These are phyloP conservation scores for Calycina marina DNA, from an alignment of 2,329 filamentous ascomycete genomes.

Conservation along the genomic window DNA sequence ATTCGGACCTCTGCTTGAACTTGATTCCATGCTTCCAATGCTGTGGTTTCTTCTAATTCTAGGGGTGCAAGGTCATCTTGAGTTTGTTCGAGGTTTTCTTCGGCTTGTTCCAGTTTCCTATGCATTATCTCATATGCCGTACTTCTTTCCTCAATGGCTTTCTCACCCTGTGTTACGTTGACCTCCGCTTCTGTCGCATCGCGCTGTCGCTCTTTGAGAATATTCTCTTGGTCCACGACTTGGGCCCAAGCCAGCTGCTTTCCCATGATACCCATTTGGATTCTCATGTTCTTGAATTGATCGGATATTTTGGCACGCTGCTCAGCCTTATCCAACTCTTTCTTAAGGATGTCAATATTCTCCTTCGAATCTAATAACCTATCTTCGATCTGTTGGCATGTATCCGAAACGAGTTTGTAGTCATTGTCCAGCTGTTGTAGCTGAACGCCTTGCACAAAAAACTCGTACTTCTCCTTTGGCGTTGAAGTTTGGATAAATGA, in stretches of 20 bases:
- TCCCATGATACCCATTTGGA: constrained; percentile 41
- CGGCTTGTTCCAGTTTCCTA: constrained; percentile 23
- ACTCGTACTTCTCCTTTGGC: constrained; percentile 80
- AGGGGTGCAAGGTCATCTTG: constrained; percentile 26
- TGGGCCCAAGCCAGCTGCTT: constrained; percentile 76
- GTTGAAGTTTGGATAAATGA: constrained; percentile 82
- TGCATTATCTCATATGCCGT: constrained; percentile 22
- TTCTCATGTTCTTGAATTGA: constrained; percentile 49
- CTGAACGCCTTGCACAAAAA: constrained; percentile 89
- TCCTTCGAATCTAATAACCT: constrained; percentile 46
- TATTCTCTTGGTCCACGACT: constrained; percentile 59
- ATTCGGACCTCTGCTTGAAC: constrained; percentile 38
- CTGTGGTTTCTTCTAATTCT: constrained; percentile 30
- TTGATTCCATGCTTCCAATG: constrained; percentile 36
- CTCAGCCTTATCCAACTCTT: constrained; percentile 43
- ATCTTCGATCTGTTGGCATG: constrained; percentile 54
- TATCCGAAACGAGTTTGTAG: constrained; percentile 71
- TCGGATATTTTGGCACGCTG: constrained; percentile 50
- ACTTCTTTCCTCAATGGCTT: constrained; percentile 34
- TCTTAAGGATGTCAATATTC: constrained; percentile 47
- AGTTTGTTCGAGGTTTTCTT: constrained; percentile 12
- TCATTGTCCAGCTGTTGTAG: constrained; percentile 85
- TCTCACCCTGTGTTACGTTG: constrained; percentile 25
- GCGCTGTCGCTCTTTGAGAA: constrained; percentile 29
- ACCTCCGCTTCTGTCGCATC: constrained; percentile 22